Percentiles rank a stretch among this genome's conserved stretches.
Evolutionary conservation across 1,139 yeast species (phyloP).

Genomic region (Hyphopichia pseudoburtonii): DNA sequence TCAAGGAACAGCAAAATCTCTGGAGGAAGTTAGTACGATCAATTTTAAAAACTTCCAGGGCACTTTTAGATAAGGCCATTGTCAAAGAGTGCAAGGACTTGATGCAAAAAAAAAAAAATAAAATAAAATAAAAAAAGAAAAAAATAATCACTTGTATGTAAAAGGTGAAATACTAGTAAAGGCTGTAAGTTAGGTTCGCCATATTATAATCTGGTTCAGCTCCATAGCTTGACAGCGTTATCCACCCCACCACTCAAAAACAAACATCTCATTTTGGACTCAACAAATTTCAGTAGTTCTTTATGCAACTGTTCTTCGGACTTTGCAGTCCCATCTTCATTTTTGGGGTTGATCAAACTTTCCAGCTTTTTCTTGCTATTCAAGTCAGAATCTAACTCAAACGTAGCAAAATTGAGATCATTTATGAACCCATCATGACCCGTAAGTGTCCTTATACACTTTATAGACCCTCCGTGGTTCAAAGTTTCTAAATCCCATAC

Average conservation of each 20-base stretch:
- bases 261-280: conserved; percentile 53
- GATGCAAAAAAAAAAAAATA: too few species aligned
- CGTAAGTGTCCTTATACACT: conserved; percentile 47
- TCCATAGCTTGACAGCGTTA: conserved; percentile 54
- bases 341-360: conserved; percentile 14
- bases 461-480: conserved; percentile 43
- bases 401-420: conserved; percentile 60
- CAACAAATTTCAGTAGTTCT: conserved; percentile 24
- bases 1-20: too few species aligned
- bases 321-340: conserved; percentile 10
- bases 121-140: too few species aligned
- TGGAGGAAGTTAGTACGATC: too few species aligned
- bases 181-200: too few species aligned
- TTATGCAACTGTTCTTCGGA: conserved; percentile 16
- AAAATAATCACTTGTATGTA: too few species aligned
- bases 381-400: conserved; percentile 17
- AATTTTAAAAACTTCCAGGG: too few species aligned
- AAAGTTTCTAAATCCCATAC: conserved; percentile 73
- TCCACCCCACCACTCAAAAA: conserved; percentile 65
- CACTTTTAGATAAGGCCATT: too few species aligned
- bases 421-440: conserved; percentile 79
- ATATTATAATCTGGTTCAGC: too few species aligned
- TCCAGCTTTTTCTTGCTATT: conserved; percentile 11
- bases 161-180: too few species aligned
- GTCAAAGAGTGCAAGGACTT: too few species aligned